Percentiles rank a stretch among this genome's conserved stretches.
Evolutionary conservation across 768 basidiomycete genomes (phyloP).

Genomic region (Cytidiella melzeri): DNA sequence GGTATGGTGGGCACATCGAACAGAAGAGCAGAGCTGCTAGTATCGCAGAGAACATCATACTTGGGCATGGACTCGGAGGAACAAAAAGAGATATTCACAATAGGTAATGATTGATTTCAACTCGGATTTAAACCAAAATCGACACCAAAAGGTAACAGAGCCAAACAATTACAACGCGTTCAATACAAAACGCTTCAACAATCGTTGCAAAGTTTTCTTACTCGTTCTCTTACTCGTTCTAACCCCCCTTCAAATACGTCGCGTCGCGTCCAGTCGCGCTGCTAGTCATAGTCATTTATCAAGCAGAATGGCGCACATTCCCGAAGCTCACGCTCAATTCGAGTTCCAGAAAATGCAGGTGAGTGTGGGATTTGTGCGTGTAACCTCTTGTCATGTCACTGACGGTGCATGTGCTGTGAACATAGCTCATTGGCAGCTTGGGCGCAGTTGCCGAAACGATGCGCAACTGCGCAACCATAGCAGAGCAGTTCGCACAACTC

Average conservation of each 20-base stretch:
- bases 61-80: too few species aligned
- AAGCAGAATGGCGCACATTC: constrained; percentile 16
- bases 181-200: constrained; percentile 28
- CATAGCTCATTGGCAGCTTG: constrained; percentile 52
- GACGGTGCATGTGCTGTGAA: constrained; percentile 1
- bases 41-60: too few species aligned
- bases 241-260: constrained; percentile 21
- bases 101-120: neutral
- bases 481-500: constrained; percentile 52
- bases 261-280: constrained; percentile 19
- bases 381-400: constrained; percentile 1
- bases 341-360: constrained; percentile 28
- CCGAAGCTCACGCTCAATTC: constrained; percentile 20
- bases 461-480: constrained; percentile 54
- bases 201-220: constrained; percentile 28
- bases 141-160: constrained; percentile 11
- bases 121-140: constrained; percentile 3
- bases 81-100: too few species aligned
- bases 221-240: constrained; percentile 30
- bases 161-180: constrained; percentile 23
- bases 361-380: constrained; percentile 1
- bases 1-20: too few species aligned
- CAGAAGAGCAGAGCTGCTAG: too few species aligned
- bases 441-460: constrained; percentile 53
- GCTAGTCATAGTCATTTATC: neutral